These are phyloP conservation scores for Pseudopithomyces chartarum DNA, from an alignment of 2,329 filamentous ascomycete genomes.

Conservation along the genomic window DNA sequence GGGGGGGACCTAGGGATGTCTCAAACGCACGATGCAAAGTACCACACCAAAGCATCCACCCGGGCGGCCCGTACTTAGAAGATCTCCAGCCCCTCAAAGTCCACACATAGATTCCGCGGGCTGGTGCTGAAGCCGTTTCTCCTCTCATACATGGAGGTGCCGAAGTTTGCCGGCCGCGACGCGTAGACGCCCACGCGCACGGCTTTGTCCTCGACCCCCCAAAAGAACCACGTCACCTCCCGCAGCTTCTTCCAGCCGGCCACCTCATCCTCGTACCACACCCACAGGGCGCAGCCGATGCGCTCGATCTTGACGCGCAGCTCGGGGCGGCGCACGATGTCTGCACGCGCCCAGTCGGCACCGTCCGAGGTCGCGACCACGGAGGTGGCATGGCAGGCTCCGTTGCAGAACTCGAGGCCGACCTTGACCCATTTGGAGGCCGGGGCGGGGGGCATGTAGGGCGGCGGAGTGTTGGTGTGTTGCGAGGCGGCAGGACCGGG, in stretches of 20 bases:
- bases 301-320: conserved; percentile 63
- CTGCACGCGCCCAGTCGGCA: conserved; percentile 60
- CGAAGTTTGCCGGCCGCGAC: conserved; percentile 58
- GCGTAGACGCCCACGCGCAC: conserved; percentile 65
- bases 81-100: conserved; percentile 50
- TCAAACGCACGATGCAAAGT: not conserved
- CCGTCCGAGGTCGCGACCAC: conserved; percentile 62
- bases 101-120: conserved; percentile 45
- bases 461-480: conserved; percentile 37
- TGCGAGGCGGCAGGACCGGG: conserved; percentile 11
- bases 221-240: conserved; percentile 67
- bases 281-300: conserved; percentile 61
- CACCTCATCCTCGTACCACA: conserved; percentile 58
- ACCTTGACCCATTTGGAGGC: conserved; percentile 65
- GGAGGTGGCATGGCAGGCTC: conserved; percentile 59
- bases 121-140: conserved; percentile 30
- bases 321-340: conserved; percentile 47
- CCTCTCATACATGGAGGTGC: conserved; percentile 40
- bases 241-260: conserved; percentile 61
- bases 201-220: conserved; percentile 62
- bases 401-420: conserved; percentile 62
- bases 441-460: conserved; percentile 43
- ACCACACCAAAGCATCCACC: not conserved
- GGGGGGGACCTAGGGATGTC: not conserved
- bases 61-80: conserved; percentile 25